Evolutionary conservation across 1,284 basidiomycete genomes (phyloP), one percentile per base, ranked within the genome.

Genomic region (Tranzscheliella williamsii): DNA sequence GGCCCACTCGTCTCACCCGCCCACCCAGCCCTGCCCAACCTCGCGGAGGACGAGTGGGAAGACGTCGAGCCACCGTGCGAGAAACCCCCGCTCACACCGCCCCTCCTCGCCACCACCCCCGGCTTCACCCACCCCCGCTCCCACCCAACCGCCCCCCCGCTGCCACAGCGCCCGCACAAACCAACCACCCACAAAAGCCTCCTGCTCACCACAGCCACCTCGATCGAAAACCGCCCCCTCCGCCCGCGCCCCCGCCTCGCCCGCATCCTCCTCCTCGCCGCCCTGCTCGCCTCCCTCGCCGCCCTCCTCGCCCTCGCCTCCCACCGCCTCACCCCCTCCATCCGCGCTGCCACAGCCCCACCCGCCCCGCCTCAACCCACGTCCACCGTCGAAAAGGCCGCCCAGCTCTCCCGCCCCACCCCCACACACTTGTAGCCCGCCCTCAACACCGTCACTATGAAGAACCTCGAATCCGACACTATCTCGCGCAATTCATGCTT

Each of bases 1-100:
- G 60, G 60, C 2, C 60, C 60, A 2, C 30, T 63, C 4, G 49
- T 56, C 1, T 56, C 53, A 3, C 52, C 57, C 26, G 26, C 9
- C 8, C 15, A 27, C 8, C 9, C 13, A 33, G n/a, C 31, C 7
- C n/a, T 16, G 5, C 9, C 8, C 5, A 4, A 9, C 2, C 7
- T 6, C 1, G 4, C 20, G 16, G 11, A 50, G 5, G 53, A 42
- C 18, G 58, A 52, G n/a, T 63, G 58, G 58, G 53, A 63, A 23
- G 58, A 63, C 20, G 24, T 63, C 22, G 12, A n/a, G 22, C n/a
- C n/a, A n/a, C n/a, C n/a, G n/a, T n/a, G n/a, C n/a, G n/a, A n/a
- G n/a, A n/a, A n/a, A n/a, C n/a, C n/a, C n/a, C n/a, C n/a, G n/a
- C n/a, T n/a, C n/a, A n/a, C n/a, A n/a, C n/a, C n/a, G n/a, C n/a